A percentile compares a stretch with the other conserved stretches of the same genome.
Evolutionary conservation across 139 green algal genomes (phyloP).

Genomic region (Tetraselmis striata): DNA sequence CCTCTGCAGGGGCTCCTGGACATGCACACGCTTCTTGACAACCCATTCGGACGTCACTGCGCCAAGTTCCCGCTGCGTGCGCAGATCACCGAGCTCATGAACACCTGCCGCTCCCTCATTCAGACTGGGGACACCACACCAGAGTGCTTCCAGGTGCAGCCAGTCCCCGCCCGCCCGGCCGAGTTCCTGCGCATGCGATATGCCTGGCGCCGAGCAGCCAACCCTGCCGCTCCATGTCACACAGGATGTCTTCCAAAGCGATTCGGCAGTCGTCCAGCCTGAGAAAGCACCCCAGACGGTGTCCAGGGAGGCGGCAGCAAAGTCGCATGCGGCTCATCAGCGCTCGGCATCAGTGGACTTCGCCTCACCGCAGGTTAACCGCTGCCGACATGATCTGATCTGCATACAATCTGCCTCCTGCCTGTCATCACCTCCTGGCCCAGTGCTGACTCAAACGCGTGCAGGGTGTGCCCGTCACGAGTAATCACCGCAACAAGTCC

Average conservation of each 20-base stretch:
- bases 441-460: neutral
- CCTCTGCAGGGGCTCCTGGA: conserved; percentile 31
- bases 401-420: neutral
- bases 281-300: neutral
- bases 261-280: neutral
- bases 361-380: neutral
- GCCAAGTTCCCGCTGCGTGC: conserved; percentile 24
- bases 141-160: neutral
- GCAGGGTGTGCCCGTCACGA: neutral
- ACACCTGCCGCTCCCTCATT: conserved; percentile 12
- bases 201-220: too few relatives aligned
- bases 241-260: neutral
- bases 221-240: neutral
- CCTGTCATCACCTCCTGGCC: neutral
- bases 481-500: neutral
- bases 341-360: neutral
- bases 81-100: conserved; percentile 15
- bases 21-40: conserved; percentile 30
- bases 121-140: neutral
- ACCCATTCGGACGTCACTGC: conserved; percentile 25
- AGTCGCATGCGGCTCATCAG: neutral
- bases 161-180: neutral
- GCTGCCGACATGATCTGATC: neutral
- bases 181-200: too few relatives aligned
- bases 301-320: neutral